Evolutionary conservation across 371 early-diverging fungal species (phyloP).

Genomic region (Rhizopus sp.): DNA sequence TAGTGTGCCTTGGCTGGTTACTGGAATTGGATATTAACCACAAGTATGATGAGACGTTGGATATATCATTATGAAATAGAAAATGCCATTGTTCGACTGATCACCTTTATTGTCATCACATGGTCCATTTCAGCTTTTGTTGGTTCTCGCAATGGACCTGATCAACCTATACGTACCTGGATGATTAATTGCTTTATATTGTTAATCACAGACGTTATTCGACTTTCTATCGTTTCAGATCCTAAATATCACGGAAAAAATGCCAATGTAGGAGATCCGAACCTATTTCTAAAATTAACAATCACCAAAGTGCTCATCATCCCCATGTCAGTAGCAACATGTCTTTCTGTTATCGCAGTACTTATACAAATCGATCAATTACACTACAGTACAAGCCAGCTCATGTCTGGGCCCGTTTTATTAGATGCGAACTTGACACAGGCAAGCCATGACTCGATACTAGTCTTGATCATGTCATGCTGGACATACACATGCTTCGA

Average conservation of each 20-base stretch:
- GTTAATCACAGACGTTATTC: conserved; percentile 51
- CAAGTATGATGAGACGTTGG: conserved; percentile 65
- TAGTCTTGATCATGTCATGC: conserved; percentile 58
- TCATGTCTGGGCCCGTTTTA: conserved; percentile 38
- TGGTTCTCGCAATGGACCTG: conserved; percentile 48
- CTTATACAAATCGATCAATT: conserved; percentile 53
- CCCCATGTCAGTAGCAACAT: conserved; percentile 56
- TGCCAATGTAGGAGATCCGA: conserved; percentile 29
- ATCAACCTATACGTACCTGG: conserved; percentile 63
- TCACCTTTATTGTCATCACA: conserved; percentile 59
- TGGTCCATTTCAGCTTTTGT: conserved; percentile 60
- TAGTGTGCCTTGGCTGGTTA: conserved; percentile 60
- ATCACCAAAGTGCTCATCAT: conserved; percentile 52
- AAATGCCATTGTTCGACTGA: conserved; percentile 58
- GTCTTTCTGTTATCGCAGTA: conserved; percentile 58
- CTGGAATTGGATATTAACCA: conserved; percentile 64
- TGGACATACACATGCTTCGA: conserved; percentile 50
- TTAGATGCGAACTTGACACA: conserved; percentile 15
- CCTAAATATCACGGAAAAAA: conserved; percentile 44
- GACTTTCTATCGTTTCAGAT: conserved; percentile 49
- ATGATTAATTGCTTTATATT: conserved; percentile 56
- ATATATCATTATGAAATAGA: conserved; percentile 60
- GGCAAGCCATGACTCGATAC: conserved; percentile 12
- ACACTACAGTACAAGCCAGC: conserved; percentile 49
- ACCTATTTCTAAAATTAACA: conserved; percentile 42